Conservation (phyloP, 495 filamentous ascomycete species). For the Lasiosphaeriaceae sp. region DNA sequence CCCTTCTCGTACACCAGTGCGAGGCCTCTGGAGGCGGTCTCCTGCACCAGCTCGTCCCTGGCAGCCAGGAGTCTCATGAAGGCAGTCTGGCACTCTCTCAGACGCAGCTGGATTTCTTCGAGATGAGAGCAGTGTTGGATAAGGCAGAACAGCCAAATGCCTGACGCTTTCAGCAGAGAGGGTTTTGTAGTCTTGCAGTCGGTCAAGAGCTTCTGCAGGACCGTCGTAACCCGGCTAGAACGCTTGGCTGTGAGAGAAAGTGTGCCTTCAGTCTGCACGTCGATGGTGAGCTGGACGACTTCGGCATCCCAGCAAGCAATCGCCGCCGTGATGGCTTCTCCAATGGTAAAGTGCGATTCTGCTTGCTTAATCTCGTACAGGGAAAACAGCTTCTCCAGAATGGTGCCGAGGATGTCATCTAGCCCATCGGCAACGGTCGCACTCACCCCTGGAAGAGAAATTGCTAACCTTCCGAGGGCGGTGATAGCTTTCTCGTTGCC, state of each 20-base stretch:
- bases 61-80: constrained; percentile 86
- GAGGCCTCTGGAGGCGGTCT: constrained; percentile 87
- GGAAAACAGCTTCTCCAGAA: constrained; percentile 61
- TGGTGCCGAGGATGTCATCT: constrained; percentile 32
- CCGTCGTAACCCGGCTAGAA: constrained; percentile 43
- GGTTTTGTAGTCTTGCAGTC: constrained; percentile 83
- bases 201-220: constrained; percentile 64
- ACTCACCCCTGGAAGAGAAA: constrained; percentile 41
- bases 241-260: constrained; percentile 32
- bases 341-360: constrained; percentile 83
- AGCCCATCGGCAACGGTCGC: constrained; percentile 5
- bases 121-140: constrained; percentile 84
- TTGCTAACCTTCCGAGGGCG: constrained; percentile 64
- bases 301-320: constrained; percentile 72
- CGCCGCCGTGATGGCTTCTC: constrained; percentile 75
- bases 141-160: constrained; percentile 90
- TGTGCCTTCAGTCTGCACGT: constrained; percentile 37
- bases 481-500: constrained; percentile 78
- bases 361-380: constrained; percentile 79
- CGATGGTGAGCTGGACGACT: constrained; percentile 45
- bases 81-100: constrained; percentile 76
- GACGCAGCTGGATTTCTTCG: constrained; percentile 60
- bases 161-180: constrained; percentile 78
- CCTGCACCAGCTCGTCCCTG: constrained; percentile 89
- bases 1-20: constrained; percentile 90